Base-by-base conservation (phyloP, 2,329 filamentous ascomycete species). In the Phaeosphaeriaceae sp. region DNA sequence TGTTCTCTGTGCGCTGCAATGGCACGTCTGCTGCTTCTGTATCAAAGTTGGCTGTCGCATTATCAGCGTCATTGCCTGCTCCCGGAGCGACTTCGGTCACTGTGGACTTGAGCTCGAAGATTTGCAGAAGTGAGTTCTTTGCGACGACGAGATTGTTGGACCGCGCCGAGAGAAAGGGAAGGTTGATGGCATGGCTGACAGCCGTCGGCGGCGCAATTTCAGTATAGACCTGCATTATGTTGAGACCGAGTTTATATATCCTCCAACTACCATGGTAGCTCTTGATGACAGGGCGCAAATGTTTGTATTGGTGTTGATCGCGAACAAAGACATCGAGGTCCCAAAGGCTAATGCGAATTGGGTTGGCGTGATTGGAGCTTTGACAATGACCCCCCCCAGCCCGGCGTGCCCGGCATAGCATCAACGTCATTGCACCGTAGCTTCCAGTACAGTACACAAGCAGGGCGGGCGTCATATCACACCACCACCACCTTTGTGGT, bases 191-290 rank as follows among this genome's bases (percentile, higher is more conserved):
- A 77, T 96, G 89, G 67, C 91, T 92, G 76, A 97, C 92, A 72
- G 92, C 92, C 73, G 92, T 95, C 46, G 94, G 92, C 79, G 93
- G 89, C 74, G 91, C 87, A 73, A 99, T 82, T 82, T 99, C 94
- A 70, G 91, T 92, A 78, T 97, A 97, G 81, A 91, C 96, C 84
- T 97, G 93, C 93, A 97, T 97, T 67, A 48, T 29, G 36, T 35
- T 33, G 41, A 42, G 33, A 3, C 23, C 35, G 20, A 21, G 26
- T 23, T 30, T 42, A 39, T 28, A 33, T 35, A 16, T 6, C 32
- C 48, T 6, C 56, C 43, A 40, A 50, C 51, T 50, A 48, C 58
- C 64, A 67, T 66, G 46, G 40, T 66, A 44, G 40, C 34, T 46
- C 28, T 44, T 13, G 16, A 30, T 41, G 15, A 18, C 18, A 44